A percentile compares a stretch with the other conserved stretches of the same genome.
Evolutionary conservation across 1,139 yeast species (phyloP).

Genomic region (Scheffersomyces parashehatae): DNA sequence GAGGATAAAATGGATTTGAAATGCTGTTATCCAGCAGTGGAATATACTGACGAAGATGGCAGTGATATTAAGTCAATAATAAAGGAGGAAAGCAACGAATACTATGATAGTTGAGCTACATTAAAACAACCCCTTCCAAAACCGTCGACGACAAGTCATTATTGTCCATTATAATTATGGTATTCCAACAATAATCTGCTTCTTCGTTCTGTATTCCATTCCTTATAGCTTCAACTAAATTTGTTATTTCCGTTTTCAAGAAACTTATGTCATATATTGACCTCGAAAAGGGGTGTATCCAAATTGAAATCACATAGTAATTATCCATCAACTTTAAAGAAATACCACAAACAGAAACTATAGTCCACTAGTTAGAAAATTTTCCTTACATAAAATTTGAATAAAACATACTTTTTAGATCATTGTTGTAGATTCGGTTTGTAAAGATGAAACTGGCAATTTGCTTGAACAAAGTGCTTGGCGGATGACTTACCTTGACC

Average conservation of each 20-base stretch:
- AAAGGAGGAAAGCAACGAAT: too few relatives aligned
- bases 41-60: slow-evolving; percentile 1
- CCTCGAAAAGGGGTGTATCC: slow-evolving; percentile 17
- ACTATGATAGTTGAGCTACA: too few relatives aligned
- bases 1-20: slow-evolving; percentile 15
- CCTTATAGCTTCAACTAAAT: slow-evolving; percentile 15
- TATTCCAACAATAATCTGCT: slow-evolving; percentile 2
- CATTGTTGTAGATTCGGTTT: slow-evolving; percentile 8
- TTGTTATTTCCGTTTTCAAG: background rate
- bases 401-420: background rate
- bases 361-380: background rate
- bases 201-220: slow-evolving; percentile 8
- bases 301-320: slow-evolving; percentile 22
- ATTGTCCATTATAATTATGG: slow-evolving; percentile 17
- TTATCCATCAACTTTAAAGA: slow-evolving; percentile 13
- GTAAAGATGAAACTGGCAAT: slow-evolving; percentile 6
- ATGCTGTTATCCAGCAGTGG: slow-evolving; percentile 10
- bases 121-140: background rate
- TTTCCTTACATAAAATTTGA: background rate
- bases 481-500: slow-evolving; percentile 6
- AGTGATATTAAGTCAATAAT: background rate
- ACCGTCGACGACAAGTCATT: slow-evolving; percentile 3
- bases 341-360: slow-evolving; percentile 18
- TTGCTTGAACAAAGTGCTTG: slow-evolving; percentile 2
- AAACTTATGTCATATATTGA: background rate